Percentiles rank a stretch among this genome's conserved stretches.
These are phyloP conservation scores for Erythrophleum ivorense DNA, from an alignment of 331 rosid species.

Conservation along the genomic window DNA sequence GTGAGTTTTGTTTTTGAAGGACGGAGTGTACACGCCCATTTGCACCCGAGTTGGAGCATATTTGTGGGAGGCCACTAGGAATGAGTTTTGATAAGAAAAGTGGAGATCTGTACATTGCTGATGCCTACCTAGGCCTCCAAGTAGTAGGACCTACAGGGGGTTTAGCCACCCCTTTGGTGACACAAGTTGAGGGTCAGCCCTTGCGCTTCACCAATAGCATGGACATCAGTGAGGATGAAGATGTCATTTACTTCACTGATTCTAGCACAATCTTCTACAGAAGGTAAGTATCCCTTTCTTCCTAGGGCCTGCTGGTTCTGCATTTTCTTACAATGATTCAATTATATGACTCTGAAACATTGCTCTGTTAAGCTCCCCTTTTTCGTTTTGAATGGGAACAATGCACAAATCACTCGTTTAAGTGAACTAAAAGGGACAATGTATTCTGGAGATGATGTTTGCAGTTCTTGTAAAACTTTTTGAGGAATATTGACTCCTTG, in stretches of 20 bases:
- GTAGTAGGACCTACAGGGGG: slow-evolving; percentile 88
- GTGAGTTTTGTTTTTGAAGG: slow-evolving; percentile 52
- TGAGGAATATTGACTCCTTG: neutral
- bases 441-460: neutral
- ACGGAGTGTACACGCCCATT: slow-evolving; percentile 68
- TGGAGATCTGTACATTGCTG: slow-evolving; percentile 88
- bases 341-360: slow-evolving; percentile 1
- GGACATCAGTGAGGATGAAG: slow-evolving; percentile 76
- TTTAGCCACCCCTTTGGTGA: slow-evolving; percentile 65
- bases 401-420: neutral
- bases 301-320: neutral
- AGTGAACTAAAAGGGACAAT: slow-evolving; percentile 2
- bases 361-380: neutral
- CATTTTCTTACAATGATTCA: slow-evolving; percentile 24
- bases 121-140: slow-evolving; percentile 87
- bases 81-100: slow-evolving; percentile 72
- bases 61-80: slow-evolving; percentile 94
- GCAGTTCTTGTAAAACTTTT: slow-evolving; percentile 22
- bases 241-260: slow-evolving; percentile 79
- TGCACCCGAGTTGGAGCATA: slow-evolving; percentile 86
- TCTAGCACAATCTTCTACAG: slow-evolving; percentile 67
- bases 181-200: slow-evolving; percentile 76
- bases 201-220: slow-evolving; percentile 80
- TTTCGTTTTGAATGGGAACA: neutral
- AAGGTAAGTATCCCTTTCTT: slow-evolving; percentile 59